Evolutionary conservation across 2,329 filamentous ascomycete species (phyloP), one percentile per base, ranked within the genome.

Genomic region (Colletotrichum lentis): DNA sequence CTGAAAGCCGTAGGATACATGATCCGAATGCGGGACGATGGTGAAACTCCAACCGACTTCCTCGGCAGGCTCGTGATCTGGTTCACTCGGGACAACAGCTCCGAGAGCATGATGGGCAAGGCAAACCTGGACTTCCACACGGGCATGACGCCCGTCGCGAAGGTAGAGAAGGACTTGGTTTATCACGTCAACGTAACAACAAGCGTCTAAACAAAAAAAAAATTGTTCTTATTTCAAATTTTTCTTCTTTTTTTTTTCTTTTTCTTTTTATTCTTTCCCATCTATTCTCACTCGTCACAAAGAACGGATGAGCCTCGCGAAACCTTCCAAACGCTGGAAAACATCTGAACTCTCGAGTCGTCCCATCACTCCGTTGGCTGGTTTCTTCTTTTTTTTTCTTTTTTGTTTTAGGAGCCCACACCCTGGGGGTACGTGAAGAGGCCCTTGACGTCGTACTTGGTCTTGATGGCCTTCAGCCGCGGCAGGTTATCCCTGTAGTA

Each of bases 401-500:
- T 35, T 5, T 3, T 8, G 14, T 7, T 16, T n/a, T 67, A 57
- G 12, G 65, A 60, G 3, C 53, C 54, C 18, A 69, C 53, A 6
- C 67, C 64, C 64, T 80, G 77, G 3, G 80, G 80, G 63, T 79
- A 80, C 55, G 80, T 80, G 63, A 84, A 83, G 46, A 82, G 62
- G 62, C 81, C 75, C 2, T 73, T 71, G 0, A 81, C 80, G 59
- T 84, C 81, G 2, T 79, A 72, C 20, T 76, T 65, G 0, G 74
- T 73, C 76, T 83, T 84, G 55, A 83, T 73, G 55, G 73, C 56
- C 71, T 76, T 75, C 61, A 83, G 72, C 46, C 71, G 75, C 1
- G 75, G 72, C 31, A 82, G 72, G 58, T 75, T 82, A 55, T 73
- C 73, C 6, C 82, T 77, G 70, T 82, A 86, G 74, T 86, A 86